Percentiles rank a stretch among this genome's conserved stretches.
These are phyloP conservation scores for Paracamarosporium sp. DNA, from an alignment of 2,329 filamentous ascomycete species.

Conservation along the genomic window DNA sequence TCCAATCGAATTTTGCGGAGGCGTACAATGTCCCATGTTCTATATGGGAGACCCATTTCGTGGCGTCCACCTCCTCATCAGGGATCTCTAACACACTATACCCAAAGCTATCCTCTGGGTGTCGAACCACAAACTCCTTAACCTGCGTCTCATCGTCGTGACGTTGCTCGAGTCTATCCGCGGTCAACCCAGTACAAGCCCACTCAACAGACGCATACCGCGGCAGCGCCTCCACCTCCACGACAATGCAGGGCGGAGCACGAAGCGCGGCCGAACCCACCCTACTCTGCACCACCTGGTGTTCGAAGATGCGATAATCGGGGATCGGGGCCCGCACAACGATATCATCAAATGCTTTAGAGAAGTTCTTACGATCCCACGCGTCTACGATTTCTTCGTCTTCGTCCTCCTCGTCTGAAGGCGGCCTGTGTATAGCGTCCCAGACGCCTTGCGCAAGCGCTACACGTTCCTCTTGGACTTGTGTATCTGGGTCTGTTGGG, in stretches of 20 bases:
- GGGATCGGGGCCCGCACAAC: slow-evolving; percentile 52
- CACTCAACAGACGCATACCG: slow-evolving; percentile 80
- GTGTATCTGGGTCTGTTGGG: slow-evolving; percentile 7
- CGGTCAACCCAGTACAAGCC: slow-evolving; percentile 70
- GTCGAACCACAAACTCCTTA: background rate
- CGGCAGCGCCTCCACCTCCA: slow-evolving; percentile 79
- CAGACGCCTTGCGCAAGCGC: slow-evolving; percentile 53
- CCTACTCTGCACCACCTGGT: background rate
- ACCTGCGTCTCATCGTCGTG: background rate
- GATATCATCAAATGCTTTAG: slow-evolving; percentile 23
- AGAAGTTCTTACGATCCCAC: slow-evolving; percentile 69
- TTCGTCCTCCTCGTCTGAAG: slow-evolving; percentile 4
- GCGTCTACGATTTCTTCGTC: slow-evolving; percentile 67
- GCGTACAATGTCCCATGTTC: slow-evolving; percentile 31
- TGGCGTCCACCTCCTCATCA: background rate
- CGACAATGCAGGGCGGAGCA: slow-evolving; percentile 71
- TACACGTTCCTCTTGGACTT: slow-evolving; percentile 30
- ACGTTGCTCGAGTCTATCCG: background rate
- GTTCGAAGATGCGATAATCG: slow-evolving; percentile 11
- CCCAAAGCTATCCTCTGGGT: background rate
- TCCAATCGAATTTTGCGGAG: slow-evolving; percentile 13
- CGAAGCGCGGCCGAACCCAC: background rate
- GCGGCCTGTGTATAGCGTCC: slow-evolving; percentile 40
- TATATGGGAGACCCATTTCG: background rate
- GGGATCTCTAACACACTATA: slow-evolving; percentile 26